Conservation (phyloP, 2,329 filamentous ascomycete genomes). For the Hymenotorrendiella dingleyae region DNA sequence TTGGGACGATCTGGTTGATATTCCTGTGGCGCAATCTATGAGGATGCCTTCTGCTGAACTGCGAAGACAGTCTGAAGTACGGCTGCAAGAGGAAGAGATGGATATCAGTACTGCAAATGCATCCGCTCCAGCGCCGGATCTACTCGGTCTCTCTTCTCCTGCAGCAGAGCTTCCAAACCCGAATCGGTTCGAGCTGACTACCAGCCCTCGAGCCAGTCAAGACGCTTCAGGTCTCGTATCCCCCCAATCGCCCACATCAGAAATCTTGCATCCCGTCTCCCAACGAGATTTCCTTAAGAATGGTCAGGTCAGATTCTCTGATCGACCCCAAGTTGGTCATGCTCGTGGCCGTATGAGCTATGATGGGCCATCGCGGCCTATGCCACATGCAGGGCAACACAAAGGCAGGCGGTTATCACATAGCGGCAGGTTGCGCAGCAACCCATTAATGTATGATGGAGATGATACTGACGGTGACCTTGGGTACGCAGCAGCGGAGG, state of each 20-base stretch:
- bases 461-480: conserved; percentile 87
- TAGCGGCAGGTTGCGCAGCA: conserved; percentile 31
- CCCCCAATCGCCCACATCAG: conserved; percentile 17
- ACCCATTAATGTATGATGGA: conserved; percentile 48
- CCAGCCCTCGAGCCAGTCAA: conserved; percentile 33
- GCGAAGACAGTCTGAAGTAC: conserved; percentile 55
- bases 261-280: conserved; percentile 12
- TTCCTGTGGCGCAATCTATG: conserved; percentile 90
- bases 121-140: conserved; percentile 52
- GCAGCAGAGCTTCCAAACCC: conserved; percentile 65
- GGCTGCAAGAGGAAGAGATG: conserved; percentile 70
- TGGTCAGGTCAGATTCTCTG: conserved; percentile 25
- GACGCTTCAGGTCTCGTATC: conserved; percentile 21
- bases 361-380: conserved; percentile 27
- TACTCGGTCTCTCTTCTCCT: conserved; percentile 51
- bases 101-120: conserved; percentile 74
- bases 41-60: conserved; percentile 79
- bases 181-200: conserved; percentile 65
- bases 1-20: conserved; percentile 96
- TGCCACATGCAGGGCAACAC: conserved; percentile 10
- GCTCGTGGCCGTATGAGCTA: conserved; percentile 30
- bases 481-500: conserved; percentile 89
- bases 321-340: conserved; percentile 22
- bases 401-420: conserved; percentile 33
- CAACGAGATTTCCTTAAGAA: conserved; percentile 16